Conservation (phyloP, 805 yeast species). For the Grigorovia jiainica region DNA sequence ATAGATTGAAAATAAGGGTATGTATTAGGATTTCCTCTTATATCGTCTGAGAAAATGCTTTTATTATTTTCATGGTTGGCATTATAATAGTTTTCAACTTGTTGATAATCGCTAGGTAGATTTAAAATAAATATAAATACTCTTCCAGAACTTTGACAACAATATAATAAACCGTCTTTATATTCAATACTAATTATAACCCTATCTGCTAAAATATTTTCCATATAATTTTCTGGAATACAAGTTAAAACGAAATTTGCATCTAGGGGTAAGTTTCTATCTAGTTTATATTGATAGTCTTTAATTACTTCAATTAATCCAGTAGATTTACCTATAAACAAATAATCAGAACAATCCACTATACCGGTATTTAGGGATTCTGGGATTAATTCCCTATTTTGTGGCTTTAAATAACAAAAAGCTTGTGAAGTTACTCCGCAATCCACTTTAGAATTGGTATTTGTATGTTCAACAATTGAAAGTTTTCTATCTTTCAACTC, state of each 20-base stretch:
- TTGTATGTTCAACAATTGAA: constrained; percentile 2
- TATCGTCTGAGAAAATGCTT: neutral
- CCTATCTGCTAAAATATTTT: constrained; percentile 2
- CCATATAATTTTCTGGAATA: constrained; percentile 9
- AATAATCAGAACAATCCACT: constrained; percentile 19
- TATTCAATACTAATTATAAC: constrained; percentile 19
- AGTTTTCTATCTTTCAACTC: constrained; percentile 11
- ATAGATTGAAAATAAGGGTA: neutral
- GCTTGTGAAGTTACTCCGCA: constrained; percentile 13
- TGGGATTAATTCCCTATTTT: constrained; percentile 6
- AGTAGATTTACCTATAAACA: constrained; percentile 21
- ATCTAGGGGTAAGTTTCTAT: constrained; percentile 6
- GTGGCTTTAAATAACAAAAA: constrained; percentile 21
- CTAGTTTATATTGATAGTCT: constrained; percentile 15
- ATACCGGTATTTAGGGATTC: constrained; percentile 1
- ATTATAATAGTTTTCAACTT: constrained; percentile 7
- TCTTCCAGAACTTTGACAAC: constrained; percentile 18
- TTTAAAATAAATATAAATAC: constrained; percentile 19
- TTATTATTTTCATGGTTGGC: neutral
- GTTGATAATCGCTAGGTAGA: constrained; percentile 18
- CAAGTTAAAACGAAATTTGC: constrained; percentile 17
- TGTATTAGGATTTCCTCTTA: neutral
- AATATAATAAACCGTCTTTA: constrained; percentile 19
- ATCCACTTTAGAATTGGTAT: constrained; percentile 7
- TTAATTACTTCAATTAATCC: constrained; percentile 23